phyloP scores from a whole-genome alignment of 1,284 basidiomycete genomes.

The Sphaerobolus stellatus region DNA sequence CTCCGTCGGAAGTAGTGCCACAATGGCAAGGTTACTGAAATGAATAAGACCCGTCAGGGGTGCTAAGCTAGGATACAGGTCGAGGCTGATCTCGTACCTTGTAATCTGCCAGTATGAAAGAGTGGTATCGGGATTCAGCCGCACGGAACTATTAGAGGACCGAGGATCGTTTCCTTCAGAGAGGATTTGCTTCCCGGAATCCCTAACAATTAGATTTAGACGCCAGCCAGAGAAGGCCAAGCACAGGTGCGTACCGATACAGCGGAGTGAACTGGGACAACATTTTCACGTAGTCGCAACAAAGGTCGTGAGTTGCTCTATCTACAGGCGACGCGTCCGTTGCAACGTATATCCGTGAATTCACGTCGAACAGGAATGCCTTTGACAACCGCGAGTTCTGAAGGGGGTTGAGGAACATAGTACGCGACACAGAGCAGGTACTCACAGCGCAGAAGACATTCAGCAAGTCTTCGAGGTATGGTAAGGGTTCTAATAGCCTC shows the following conservation, averaged over 20 bases:
- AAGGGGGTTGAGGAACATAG: not conserved
- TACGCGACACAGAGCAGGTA: conserved; percentile 14
- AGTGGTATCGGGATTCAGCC: conserved; percentile 71
- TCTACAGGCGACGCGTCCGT: conserved; percentile 94
- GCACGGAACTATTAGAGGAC: conserved; percentile 38
- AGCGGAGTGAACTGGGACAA: conserved; percentile 82
- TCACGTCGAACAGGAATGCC: conserved; percentile 89
- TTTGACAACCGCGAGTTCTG: conserved; percentile 90
- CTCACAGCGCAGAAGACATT: conserved; percentile 79
- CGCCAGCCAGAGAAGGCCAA: not conserved
- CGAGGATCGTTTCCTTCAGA: conserved; percentile 4
- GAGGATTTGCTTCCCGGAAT: too few relatives aligned
- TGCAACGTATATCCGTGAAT: conserved; percentile 85
- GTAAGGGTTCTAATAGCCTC: conserved; percentile 67
- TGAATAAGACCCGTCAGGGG: not conserved
- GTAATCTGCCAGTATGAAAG: conserved; percentile 88
- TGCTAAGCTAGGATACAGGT: not conserved
- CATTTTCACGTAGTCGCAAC: conserved; percentile 89
- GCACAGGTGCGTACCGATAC: conserved; percentile 75
- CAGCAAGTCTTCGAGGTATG: conserved; percentile 75
- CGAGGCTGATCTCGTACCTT: conserved; percentile 40
- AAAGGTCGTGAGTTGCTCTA: conserved; percentile 81
- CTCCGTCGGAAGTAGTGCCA: conserved; percentile 78
- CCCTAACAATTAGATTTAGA: not conserved
- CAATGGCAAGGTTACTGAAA: conserved; percentile 62